Evolutionary conservation across 2,329 filamentous ascomycete genomes (phyloP).

Genomic region (Cordyceps cicadae): DNA sequence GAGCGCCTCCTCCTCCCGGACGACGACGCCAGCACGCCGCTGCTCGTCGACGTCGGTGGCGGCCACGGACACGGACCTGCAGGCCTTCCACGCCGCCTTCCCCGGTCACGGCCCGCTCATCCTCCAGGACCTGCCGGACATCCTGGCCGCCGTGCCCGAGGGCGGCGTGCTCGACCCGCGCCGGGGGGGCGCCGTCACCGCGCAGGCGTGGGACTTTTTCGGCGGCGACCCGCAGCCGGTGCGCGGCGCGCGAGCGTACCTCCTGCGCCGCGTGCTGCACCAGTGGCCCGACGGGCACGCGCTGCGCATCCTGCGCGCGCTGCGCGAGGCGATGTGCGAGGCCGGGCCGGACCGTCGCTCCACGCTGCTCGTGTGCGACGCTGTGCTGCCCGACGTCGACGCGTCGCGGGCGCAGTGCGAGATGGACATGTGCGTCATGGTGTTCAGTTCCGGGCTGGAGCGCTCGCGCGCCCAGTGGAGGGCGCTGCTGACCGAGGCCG

Average conservation of each 20-base stretch:
- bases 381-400: conserved; percentile 15
- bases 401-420: conserved; percentile 13
- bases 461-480: conserved; percentile 16
- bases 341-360: neutral
- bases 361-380: conserved; percentile 24
- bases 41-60: conserved; percentile 24
- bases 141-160: conserved; percentile 16
- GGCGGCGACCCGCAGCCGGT: conserved; percentile 22
- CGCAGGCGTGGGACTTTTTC: conserved; percentile 28
- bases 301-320: conserved; percentile 14
- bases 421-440: conserved; percentile 19
- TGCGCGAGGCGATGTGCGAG: conserved; percentile 16
- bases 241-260: conserved; percentile 21
- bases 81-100: conserved; percentile 19
- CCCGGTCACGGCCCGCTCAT: conserved; percentile 18
- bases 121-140: conserved; percentile 21
- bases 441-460: conserved; percentile 15
- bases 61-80: conserved; percentile 24
- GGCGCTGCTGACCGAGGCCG: conserved; percentile 14
- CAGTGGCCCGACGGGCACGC: conserved; percentile 19
- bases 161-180: conserved; percentile 13
- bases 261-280: conserved; percentile 19
- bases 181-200: too few species aligned
- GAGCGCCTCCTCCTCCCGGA: conserved; percentile 18
- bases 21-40: neutral